These are phyloP conservation scores for Digitaria exilis DNA, from an alignment of 202 grass and related monocot species.

Conservation along the genomic window DNA sequence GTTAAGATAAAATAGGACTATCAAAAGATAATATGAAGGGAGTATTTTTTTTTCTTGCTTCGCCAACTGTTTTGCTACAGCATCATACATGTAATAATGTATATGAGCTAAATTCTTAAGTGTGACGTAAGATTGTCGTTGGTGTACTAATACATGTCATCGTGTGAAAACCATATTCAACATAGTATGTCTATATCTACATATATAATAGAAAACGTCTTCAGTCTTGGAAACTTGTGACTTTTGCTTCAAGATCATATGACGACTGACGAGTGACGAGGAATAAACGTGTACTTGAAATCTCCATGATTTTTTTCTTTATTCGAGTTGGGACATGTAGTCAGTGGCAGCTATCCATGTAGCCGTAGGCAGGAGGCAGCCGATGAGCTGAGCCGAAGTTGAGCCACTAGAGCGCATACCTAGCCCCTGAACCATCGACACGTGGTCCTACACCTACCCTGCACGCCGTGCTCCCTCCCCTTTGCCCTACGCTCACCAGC, in stretches of 20 bases:
- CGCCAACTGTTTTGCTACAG: too few relatives aligned
- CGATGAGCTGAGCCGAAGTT: too few relatives aligned
- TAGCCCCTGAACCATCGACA: conserved; percentile 3
- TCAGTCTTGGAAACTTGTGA: background rate
- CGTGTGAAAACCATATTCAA: too few relatives aligned
- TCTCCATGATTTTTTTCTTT: background rate
- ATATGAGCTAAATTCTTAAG: too few relatives aligned
- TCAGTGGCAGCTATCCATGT: background rate
- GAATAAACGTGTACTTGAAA: background rate
- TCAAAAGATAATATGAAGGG: too few relatives aligned
- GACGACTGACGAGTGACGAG: too few relatives aligned
- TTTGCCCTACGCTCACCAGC: conserved; percentile 18
- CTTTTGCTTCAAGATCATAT: background rate
- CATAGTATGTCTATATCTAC: background rate
- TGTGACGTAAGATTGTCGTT: too few relatives aligned
- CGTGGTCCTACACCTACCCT: background rate
- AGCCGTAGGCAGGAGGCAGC: background rate
- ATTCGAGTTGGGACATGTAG: background rate
- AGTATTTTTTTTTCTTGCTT: too few relatives aligned
- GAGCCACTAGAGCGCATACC: background rate
- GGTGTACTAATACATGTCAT: too few relatives aligned
- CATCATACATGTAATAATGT: too few relatives aligned
- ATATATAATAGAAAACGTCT: background rate
- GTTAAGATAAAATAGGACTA: too few relatives aligned
- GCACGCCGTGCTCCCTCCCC: background rate